Base-by-base conservation (phyloP, 768 basidiomycete genomes). In the Mycena pura region DNA sequence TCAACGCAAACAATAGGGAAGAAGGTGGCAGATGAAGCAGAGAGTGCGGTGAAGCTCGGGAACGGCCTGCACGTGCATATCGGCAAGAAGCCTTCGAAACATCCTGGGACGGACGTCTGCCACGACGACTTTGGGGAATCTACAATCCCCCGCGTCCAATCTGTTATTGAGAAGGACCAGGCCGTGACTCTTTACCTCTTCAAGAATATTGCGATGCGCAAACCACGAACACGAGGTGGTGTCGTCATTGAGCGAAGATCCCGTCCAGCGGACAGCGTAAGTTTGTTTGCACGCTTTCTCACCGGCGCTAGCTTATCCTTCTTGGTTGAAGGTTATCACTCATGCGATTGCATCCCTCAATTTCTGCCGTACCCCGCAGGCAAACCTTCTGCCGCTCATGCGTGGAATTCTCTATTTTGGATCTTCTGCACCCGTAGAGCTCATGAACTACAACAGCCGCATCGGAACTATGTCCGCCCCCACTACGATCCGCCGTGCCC, bases 381-480 rank as follows among this genome's bases (percentile, higher is more conserved):
- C 70, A 2, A 48, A 64, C n/a, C 58, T 68, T 1, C 58, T 73
- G 6, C 70, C 71, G 6, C 56, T 69, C 3, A 32, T 44, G 10
- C 54, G 60, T 8, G 67, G 65, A 3, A 51, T 71, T 24, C 32
- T 69, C 1, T 67, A 69, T 36, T 69, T 71, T 27, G 66, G 65
- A 2, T 49, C 32, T 9, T 69, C 60, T 0, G 70, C 65, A 2
- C 62, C 63, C 0, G 47, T 52, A 3, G 57, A 69, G 29, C 11
- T 69, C 6, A 55, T 67, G 15, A 43, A 47, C 27, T 72, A 67
- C 17, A 57, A 57, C 24, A 28, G n/a, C 13, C 45, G 45, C 1
- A 57, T 57, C 21, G 55, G 55, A 14, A 57, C 6, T 10, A 57
- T 57, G 55, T 36, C 55, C 7, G 44, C 55, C 3, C 19, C 9